Base-by-base conservation (phyloP, 2,329 filamentous ascomycete species). In the Furcasterigmium sp. region DNA sequence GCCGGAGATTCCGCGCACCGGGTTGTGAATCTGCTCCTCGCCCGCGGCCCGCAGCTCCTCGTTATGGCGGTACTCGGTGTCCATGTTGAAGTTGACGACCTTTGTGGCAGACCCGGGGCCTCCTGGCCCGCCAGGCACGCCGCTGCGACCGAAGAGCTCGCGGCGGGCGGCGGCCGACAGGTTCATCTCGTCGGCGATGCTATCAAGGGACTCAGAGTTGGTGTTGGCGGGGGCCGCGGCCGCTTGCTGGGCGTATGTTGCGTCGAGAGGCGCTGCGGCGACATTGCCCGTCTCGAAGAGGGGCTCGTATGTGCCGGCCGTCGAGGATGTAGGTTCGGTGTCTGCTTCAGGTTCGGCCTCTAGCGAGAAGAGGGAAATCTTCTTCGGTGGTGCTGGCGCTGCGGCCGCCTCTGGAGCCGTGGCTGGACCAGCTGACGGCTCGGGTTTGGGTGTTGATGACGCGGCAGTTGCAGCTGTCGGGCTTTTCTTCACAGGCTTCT, bases 1-100 rank as follows among this genome's bases (percentile, higher is more conserved):
- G 4, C 90, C 86, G 19, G 87, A 83, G 58, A 95, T 85, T 3
- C 84, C 72, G 41, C 89, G 84, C 44, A 96, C 84, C 8, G 90
- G 87, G 56, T 91, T 91, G 65, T 94, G 86, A 39, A 81, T 77
- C 42, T 82, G 80, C 56, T 81, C 70, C 60, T 90, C 80, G 57
- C 86, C 84, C 39, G 79, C 69, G 15, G 82, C 78, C 10, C 88
- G 79, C 18, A 94, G 60, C 52, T 75, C 74, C 65, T 95, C 87
- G 62, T 97, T 97, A 55, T 86, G 80, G 19, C 76, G 78, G 62
- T 97, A 97, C 67, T 96, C 91, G 45, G 73, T 69, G 59, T 94
- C 89, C 51, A 89, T 91, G 66, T 95, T 88, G 75, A 96, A 95
- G 56, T 85, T 90, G 50, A 91, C 76, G 29, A 95, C 76, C 35